Evolutionary conservation across 768 basidiomycete genomes (phyloP), one percentile per base, ranked within the genome.

Genomic region (Lentinula edodes): DNA sequence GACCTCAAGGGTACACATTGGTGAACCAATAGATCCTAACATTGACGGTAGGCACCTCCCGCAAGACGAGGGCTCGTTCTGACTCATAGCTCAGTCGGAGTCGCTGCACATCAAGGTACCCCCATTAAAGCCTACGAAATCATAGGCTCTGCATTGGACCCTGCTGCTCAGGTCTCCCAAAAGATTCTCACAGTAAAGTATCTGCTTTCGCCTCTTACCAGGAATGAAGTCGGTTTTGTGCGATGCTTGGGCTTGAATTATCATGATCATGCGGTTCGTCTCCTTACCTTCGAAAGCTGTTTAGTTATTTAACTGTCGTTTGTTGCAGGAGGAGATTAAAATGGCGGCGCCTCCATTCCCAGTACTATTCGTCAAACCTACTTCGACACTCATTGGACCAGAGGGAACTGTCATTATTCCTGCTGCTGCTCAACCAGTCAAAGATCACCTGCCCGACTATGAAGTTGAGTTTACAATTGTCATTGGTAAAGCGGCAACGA

Each of bases 161-260:
- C 86, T 7, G 73, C 79, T 0, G 84, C 90, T 1, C 82, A 85
- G 64, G 79, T 93, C 20, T 83, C 88, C 15, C 75, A 74, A 61
- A 84, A 77, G 20, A 71, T 88, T 0, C 75, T 93, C 48, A 91
- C 90, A 3, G 90, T 91, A 45, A 82, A 86, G 69, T 76, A 82
- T 45, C 82, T 93, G 41, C 80, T 93, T 16, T 75, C 84, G 2
- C 91, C 91, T 10, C 78, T 93, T 28, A 79, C 88, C 8, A 75
- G 81, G 45, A 83, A 87, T 63, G 79, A 90, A 67, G 78, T 91
- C 64, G 84, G 83, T 63, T 73, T 87, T 2, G 89, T 90, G 32
- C 82, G 91, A 10, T 91, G 90, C 72, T 73, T 93, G 12, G 91
- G 91, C 0, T 74, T 93, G 52, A 93, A 93, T 70, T 93, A 93